Evolutionary conservation across 805 yeast genomes (phyloP), one percentile per base, ranked within the genome.

Genomic region (Lachancea thermotolerans): DNA sequence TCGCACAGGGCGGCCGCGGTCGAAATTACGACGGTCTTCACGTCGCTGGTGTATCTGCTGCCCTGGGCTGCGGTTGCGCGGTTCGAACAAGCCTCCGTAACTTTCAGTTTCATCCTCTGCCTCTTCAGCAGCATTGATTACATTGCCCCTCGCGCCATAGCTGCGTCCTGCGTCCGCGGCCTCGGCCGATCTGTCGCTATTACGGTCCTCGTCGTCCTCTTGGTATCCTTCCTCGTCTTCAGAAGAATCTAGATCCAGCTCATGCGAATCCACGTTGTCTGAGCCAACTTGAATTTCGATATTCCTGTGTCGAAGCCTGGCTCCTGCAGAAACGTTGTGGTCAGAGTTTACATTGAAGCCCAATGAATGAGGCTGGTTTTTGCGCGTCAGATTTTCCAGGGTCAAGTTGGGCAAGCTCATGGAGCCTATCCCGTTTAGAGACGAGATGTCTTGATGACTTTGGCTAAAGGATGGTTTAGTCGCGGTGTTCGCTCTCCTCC

Each of bases 341-440:
- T 30, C 33, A 5, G 14, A 5, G 14, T 30, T 30, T 4, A 27
- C n/a, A 28, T 29, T 16, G 44, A 41, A 11, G 30, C 17, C 15
- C 28, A 17, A 9, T 7, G 12, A 9, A 27, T 33, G 9, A 3
- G 35, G 4, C 8, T 17, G 30, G 12, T 8, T n/a, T 16, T 38
- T 42, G 16, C 45, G 40, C n/a, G 37, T 11, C 33, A 42, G 32
- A 25, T 48, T 49, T 25, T 53, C 62, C 39, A 50, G 44, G 10
- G 52, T 44, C 31, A 55, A 40, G 40, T 52, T 57, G 14, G 56
- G 63, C 10, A 55, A 42, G 42, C 56, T 52, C 21, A 50, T 49
- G 28, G 46, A 43, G 16, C 46, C 46, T 11, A 43, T 27, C 3
- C 42, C 37, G 31, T 37, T 42, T 14, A 31, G 27, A 3, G 45